phyloP scores from a whole-genome alignment of 1,139 yeast genomes.

The Kodamaea suecica region DNA sequence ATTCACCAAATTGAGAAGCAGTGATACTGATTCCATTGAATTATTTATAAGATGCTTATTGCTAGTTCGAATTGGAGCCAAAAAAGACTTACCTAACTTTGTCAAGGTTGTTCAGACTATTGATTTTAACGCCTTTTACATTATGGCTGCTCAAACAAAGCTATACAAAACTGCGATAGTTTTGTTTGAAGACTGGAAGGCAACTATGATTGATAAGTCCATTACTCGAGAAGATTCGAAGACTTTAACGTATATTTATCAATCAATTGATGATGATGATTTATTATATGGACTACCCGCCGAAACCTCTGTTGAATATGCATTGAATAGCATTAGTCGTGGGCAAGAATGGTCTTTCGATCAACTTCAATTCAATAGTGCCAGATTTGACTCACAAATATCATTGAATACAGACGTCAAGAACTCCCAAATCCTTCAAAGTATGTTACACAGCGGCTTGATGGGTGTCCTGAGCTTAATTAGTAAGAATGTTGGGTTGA shows the following conservation, averaged over 20 bases:
- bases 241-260: slow-evolving; percentile 40
- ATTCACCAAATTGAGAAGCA: slow-evolving; percentile 10
- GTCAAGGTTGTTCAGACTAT: slow-evolving; percentile 32
- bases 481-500: slow-evolving; percentile 15
- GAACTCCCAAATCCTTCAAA: slow-evolving; percentile 23
- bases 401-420: slow-evolving; percentile 15
- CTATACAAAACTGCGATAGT: slow-evolving; percentile 48
- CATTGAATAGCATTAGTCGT: slow-evolving; percentile 41
- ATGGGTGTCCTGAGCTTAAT: slow-evolving; percentile 46
- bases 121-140: slow-evolving; percentile 28
- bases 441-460: slow-evolving; percentile 47
- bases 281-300: slow-evolving; percentile 61
- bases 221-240: slow-evolving; percentile 12
- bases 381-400: slow-evolving; percentile 48
- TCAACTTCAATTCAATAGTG: slow-evolving; percentile 53
- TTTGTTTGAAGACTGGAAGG: slow-evolving; percentile 51
- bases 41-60: slow-evolving; percentile 40
- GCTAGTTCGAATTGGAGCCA: slow-evolving; percentile 45
- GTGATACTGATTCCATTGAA: slow-evolving; percentile 19
- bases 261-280: slow-evolving; percentile 57
- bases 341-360: slow-evolving; percentile 34
- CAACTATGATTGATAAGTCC: slow-evolving; percentile 8
- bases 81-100: slow-evolving; percentile 30
- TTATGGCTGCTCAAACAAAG: slow-evolving; percentile 34
- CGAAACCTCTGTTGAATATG: slow-evolving; percentile 50